phyloP scores from a whole-genome alignment of 2,329 filamentous ascomycete genomes.

The Colletotrichum siamense region DNA sequence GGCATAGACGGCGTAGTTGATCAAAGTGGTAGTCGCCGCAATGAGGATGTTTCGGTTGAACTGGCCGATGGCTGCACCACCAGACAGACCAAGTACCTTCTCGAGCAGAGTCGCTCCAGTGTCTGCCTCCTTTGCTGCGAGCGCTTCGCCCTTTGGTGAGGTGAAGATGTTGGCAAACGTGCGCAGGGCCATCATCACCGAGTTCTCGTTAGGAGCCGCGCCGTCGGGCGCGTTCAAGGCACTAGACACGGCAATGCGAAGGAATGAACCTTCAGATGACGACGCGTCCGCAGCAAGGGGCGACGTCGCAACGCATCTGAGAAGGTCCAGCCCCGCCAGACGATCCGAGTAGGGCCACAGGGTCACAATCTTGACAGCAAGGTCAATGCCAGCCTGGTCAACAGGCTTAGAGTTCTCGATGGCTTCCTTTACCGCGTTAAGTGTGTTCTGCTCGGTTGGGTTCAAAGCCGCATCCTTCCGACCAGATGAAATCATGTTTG shows the following conservation, averaged over 20 bases:
- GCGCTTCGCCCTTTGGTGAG: constrained; percentile 71
- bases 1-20: constrained; percentile 84
- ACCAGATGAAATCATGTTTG: constrained; percentile 72
- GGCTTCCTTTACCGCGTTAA: constrained; percentile 66
- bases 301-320: constrained; percentile 80
- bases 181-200: constrained; percentile 85
- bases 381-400: constrained; percentile 58
- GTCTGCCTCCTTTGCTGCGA: constrained; percentile 65
- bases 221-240: constrained; percentile 50
- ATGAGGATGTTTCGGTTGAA: constrained; percentile 82
- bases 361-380: constrained; percentile 75
- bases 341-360: constrained; percentile 82
- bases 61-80: constrained; percentile 52
- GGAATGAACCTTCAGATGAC: constrained; percentile 60
- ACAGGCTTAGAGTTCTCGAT: constrained; percentile 64
- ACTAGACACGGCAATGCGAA: constrained; percentile 56
- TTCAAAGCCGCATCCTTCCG: constrained; percentile 78
- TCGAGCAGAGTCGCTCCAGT: constrained; percentile 68
- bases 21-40: constrained; percentile 79
- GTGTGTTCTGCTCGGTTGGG: constrained; percentile 68
- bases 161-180: constrained; percentile 85
- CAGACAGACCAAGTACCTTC: constrained; percentile 59
- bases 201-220: constrained; percentile 73
- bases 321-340: constrained; percentile 83
- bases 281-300: constrained; percentile 68